Evolutionary conservation across 1,284 basidiomycete species (phyloP).

Genomic region (Microbotryomycetes sp.): DNA sequence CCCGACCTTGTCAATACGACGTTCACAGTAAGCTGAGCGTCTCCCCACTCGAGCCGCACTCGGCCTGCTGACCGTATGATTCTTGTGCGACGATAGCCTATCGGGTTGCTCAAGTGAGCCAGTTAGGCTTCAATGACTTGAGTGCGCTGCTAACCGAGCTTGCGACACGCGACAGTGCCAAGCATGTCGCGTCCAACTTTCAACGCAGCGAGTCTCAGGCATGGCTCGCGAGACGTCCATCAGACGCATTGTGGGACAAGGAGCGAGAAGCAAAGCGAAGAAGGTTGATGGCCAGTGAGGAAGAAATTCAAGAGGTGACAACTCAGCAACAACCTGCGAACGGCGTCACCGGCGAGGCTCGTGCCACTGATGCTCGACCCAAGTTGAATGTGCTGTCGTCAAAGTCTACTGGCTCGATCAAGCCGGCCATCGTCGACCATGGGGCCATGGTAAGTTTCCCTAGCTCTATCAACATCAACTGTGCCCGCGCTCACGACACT

Average conservation of each 20-base stretch:
- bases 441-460: no score
- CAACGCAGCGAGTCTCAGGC: slow-evolving; percentile 22
- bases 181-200: slow-evolving; percentile 28
- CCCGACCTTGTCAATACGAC: background rate
- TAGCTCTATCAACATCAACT: background rate
- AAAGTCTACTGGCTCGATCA: slow-evolving; percentile 1
- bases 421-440: no score
- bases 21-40: no score
- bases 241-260: slow-evolving; percentile 15
- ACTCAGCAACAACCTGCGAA: background rate
- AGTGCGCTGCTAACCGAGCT: background rate
- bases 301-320: background rate
- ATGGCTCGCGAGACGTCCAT: slow-evolving; percentile 14
- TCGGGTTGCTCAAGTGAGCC: slow-evolving; percentile 29
- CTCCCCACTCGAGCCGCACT: background rate
- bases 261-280: slow-evolving; percentile 20
- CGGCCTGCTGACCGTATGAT: background rate
- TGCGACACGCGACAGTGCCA: slow-evolving; percentile 11
- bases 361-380: background rate
- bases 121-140: no score
- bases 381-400: slow-evolving; percentile 5
- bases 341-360: background rate
- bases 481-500: background rate
- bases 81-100: no score
- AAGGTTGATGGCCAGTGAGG: slow-evolving; percentile 21